phyloP scores from a whole-genome alignment of 2,329 filamentous ascomycete genomes.

The Neocatenulostroma microsporum region DNA sequence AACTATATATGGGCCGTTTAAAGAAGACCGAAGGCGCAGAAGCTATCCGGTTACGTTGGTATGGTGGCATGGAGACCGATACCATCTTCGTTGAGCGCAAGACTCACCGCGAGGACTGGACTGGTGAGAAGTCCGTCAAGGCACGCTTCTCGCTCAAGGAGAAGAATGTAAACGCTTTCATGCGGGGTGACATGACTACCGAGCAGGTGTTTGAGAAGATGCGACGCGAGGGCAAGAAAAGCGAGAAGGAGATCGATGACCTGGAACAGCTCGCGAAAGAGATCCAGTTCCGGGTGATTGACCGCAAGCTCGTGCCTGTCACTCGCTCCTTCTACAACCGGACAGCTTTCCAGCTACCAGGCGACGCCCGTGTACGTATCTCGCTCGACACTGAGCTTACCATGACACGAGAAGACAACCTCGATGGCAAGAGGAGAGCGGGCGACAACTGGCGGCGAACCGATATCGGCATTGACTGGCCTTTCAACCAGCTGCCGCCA shows the following conservation, averaged over 20 bases:
- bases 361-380: conserved; percentile 90
- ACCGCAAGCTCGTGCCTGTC: conserved; percentile 78
- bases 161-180: conserved; percentile 90
- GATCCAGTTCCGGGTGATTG: conserved; percentile 86
- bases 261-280: conserved; percentile 84
- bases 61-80: conserved; percentile 90
- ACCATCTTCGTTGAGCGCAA: conserved; percentile 97
- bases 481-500: conserved; percentile 78
- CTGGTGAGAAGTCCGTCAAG: conserved; percentile 97
- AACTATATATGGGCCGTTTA: conserved; percentile 84
- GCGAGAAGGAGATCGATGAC: conserved; percentile 81
- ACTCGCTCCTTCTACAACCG: conserved; percentile 97
- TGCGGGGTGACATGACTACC: conserved; percentile 76
- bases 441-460: conserved; percentile 93
- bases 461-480: conserved; percentile 95
- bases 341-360: conserved; percentile 93
- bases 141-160: conserved; percentile 92
- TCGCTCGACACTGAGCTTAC: conserved; percentile 93
- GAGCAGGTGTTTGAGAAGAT: conserved; percentile 93
- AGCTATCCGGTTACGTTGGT: conserved; percentile 93
- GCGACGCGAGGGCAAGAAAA: conserved; percentile 89
- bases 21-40: conserved; percentile 98
- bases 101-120: conserved; percentile 98
- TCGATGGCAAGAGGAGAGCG: conserved; percentile 66
- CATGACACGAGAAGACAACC: conserved; percentile 90